Evolutionary conservation across 257 asterid genomes (phyloP).

Genomic region (Eustoma russellianum): DNA sequence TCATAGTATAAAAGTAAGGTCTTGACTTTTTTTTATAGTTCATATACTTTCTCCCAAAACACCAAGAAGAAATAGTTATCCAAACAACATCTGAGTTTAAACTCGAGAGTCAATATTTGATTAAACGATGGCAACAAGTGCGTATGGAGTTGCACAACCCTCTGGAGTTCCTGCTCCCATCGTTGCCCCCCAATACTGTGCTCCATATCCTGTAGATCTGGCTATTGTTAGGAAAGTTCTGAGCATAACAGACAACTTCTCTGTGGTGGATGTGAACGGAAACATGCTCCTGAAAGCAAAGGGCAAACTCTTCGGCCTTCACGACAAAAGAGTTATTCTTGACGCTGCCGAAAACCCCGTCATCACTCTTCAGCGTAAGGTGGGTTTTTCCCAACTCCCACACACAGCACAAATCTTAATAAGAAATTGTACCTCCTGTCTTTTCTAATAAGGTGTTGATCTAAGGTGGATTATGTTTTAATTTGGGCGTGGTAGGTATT

Average conservation of each 20-base stretch:
- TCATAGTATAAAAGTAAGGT: no score
- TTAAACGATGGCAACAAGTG: no score
- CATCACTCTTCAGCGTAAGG: slow-evolving; percentile 15
- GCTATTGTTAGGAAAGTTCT: slow-evolving; percentile 8
- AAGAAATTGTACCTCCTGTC: no score
- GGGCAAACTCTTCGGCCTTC: slow-evolving; percentile 13
- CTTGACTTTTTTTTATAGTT: no score
- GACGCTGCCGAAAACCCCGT: slow-evolving; percentile 14
- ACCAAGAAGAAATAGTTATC: no score
- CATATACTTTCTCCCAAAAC: no score
- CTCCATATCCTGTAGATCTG: slow-evolving; percentile 4
- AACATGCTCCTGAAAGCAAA: slow-evolving; percentile 12
- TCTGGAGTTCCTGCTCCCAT: slow-evolving; percentile 1
- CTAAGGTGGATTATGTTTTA: not conserved
- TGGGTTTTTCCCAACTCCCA: not conserved
- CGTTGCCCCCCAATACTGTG: slow-evolving; percentile 11
- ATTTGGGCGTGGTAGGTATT: slow-evolving; percentile 3
- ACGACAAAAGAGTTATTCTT: slow-evolving; percentile 8
- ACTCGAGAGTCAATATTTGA: no score
- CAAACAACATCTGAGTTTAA: no score
- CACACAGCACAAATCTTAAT: no score
- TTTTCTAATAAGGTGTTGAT: not conserved
- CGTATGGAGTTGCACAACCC: no score
- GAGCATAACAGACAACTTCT: slow-evolving; percentile 14
- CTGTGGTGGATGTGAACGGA: slow-evolving; percentile 9